Evolutionary conservation across 192 early-diverging fungal genomes (phyloP).

Genomic region (Coemansia sp.): DNA sequence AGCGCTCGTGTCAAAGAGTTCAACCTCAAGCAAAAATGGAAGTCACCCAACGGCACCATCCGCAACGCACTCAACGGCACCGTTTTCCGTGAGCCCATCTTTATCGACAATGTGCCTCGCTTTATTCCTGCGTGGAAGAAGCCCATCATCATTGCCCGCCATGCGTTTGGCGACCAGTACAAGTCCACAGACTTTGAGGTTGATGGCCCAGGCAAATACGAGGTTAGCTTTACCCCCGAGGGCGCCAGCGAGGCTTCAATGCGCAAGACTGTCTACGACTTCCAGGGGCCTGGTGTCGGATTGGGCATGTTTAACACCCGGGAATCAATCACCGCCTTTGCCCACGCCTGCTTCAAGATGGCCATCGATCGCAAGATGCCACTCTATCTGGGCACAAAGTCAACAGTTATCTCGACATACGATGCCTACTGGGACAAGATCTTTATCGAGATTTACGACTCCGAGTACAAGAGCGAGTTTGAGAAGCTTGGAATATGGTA

Average conservation of each 20-base stretch:
- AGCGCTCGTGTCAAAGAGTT: slow-evolving; percentile 94
- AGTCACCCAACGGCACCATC: slow-evolving; percentile 96
- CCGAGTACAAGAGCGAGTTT: slow-evolving; percentile 80
- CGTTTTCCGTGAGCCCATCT: slow-evolving; percentile 97
- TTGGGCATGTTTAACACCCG: slow-evolving; percentile 97
- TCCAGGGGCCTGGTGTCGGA: slow-evolving; percentile 83
- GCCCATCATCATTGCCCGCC: slow-evolving; percentile 95
- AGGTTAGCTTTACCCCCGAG: slow-evolving; percentile 86
- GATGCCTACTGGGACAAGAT: slow-evolving; percentile 99
- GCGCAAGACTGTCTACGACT: slow-evolving; percentile 80
- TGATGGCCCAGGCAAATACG: slow-evolving; percentile 85
- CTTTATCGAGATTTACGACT: slow-evolving; percentile 87
- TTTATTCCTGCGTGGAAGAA: slow-evolving; percentile 93
- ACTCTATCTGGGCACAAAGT: slow-evolving; percentile 95
- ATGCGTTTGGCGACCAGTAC: slow-evolving; percentile 99
- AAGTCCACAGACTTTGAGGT: slow-evolving; percentile 94
- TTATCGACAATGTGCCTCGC: slow-evolving; percentile 88
- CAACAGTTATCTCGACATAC: slow-evolving; percentile 95
- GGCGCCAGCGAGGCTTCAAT: slow-evolving; percentile 66
- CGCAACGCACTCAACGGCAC: slow-evolving; percentile 96
- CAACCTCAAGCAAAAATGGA: slow-evolving; percentile 97
- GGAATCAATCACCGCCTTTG: slow-evolving; percentile 91
- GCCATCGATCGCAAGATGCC: slow-evolving; percentile 89
- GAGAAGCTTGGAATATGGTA: slow-evolving; percentile 92
- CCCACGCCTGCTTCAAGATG: slow-evolving; percentile 92